Evolutionary conservation across 768 basidiomycete species (phyloP).

Genomic region (Amanita rubescens): DNA sequence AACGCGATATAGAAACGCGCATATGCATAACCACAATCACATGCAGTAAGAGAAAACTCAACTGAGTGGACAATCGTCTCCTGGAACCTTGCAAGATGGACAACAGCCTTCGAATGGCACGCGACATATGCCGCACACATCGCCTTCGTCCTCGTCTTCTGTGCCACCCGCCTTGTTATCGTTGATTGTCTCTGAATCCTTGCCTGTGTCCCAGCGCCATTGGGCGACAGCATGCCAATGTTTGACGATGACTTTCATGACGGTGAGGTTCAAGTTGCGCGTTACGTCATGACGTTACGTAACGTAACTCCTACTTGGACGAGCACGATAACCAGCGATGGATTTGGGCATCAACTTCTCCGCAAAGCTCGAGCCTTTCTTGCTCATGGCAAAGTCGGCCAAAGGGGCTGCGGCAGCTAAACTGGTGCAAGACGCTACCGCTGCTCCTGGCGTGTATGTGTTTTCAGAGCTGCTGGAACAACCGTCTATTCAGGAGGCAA

Average conservation of each 20-base stretch:
- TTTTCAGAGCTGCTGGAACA: constrained; percentile 85
- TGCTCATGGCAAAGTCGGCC: constrained; percentile 86
- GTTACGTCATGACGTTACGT: neutral
- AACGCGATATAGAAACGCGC: no score
- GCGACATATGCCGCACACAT: constrained; percentile 82
- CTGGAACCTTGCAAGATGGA: constrained; percentile 93
- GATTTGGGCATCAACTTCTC: constrained; percentile 57
- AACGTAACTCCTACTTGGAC: neutral
- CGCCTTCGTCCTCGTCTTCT: constrained; percentile 40
- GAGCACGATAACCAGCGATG: constrained; percentile 28
- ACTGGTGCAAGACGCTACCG: constrained; percentile 77
- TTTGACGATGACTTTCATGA: constrained; percentile 82
- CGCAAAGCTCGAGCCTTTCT: constrained; percentile 78
- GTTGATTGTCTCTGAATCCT: constrained; percentile 16
- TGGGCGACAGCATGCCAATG: constrained; percentile 84
- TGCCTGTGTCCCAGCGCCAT: constrained; percentile 76
- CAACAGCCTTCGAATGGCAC: constrained; percentile 93
- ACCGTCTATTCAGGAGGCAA: constrained; percentile 67
- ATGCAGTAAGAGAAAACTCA: constrained; percentile 42
- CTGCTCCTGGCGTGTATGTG: constrained; percentile 86
- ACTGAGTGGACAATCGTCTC: constrained; percentile 82
- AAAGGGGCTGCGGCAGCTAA: constrained; percentile 93
- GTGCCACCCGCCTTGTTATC: constrained; percentile 27
- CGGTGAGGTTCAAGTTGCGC: no score
- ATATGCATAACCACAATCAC: neutral